Base-by-base conservation (phyloP, 192 early-diverging fungal species). In the Phlyctochytrium bullatum region DNA sequence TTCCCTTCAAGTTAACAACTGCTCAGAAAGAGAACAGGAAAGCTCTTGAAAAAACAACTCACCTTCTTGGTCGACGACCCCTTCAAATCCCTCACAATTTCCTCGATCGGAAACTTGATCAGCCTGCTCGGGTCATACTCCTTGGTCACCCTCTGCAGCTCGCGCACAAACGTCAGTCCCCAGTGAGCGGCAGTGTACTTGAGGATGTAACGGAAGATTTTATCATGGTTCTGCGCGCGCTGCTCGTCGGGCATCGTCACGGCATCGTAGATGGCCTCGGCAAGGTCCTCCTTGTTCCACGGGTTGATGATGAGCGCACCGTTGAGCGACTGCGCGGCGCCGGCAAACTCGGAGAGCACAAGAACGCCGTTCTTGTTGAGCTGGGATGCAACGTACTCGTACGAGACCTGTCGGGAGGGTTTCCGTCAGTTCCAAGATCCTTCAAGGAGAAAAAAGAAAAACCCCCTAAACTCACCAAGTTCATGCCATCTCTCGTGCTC, bases 401-500 rank as follows among this genome's bases (percentile, higher is more conserved):
- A 98, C 23, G 93, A 96, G 1, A 95, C 65, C 66, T 76, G 36
- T 27, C 14, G 64, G 10, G 40, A 47, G 20, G 20, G 6, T 14
- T 47, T 6, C 20, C 1, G 28, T 69, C 28, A 1, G 28, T 40
- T 17, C 28, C 61, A 61, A 65, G 6, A 65, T 10, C 14, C 16
- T 36, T 14, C 16, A 16, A 12, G 62, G 20, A 12, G 6, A n/a
- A 62, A 65, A 23, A 65, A 62, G 32, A 34, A 52, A 74, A 34
- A 23, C 25, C 2, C 28, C 2, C 24, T 31, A 58, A 64, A 34
- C 68, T 34, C 47, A 83, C 98, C 52, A 99, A 76, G 75, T 99
- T 99, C 98, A 99, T 99, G 47, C 98, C 98, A 78, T 99, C 96
- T 64, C 98, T 88, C 3, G 98, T 99, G 47, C 95, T 97, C 31